phyloP scores from a whole-genome alignment of 352 stramenopile genomes.

The Globisporangium uncinulatum region DNA sequence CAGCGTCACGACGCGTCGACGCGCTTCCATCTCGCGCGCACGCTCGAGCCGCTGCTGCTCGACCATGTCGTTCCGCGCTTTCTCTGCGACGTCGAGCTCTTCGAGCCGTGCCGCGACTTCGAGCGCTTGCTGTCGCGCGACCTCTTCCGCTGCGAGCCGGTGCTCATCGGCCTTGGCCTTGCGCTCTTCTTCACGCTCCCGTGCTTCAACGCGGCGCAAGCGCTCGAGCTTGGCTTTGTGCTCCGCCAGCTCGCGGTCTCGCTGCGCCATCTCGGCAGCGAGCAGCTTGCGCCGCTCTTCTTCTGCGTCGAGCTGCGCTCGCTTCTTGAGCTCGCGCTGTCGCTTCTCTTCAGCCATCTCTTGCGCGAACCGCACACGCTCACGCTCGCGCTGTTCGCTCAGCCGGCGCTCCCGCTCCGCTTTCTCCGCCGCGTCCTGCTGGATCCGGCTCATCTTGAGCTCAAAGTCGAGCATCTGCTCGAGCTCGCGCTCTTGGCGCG shows the following conservation, averaged over 20 bases:
- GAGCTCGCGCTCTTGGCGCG: constrained; percentile 72
- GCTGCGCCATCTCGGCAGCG: constrained; percentile 58
- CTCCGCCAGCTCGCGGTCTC: constrained; percentile 67
- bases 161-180: constrained; percentile 75
- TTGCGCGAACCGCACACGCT: constrained; percentile 51
- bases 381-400: constrained; percentile 63
- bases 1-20: constrained; percentile 44
- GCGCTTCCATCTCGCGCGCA: constrained; percentile 58
- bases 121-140: constrained; percentile 54
- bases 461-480: constrained; percentile 92
- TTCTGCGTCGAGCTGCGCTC: constrained; percentile 75
- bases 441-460: constrained; percentile 85
- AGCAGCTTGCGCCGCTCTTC: constrained; percentile 68
- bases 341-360: constrained; percentile 73
- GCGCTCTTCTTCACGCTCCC: constrained; percentile 64
- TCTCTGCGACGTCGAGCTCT: constrained; percentile 62
- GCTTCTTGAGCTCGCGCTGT: constrained; percentile 77
- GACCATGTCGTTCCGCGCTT: constrained; percentile 61
- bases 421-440: constrained; percentile 68
- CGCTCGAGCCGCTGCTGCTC: constrained; percentile 65
- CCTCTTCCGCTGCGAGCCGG: constrained; percentile 41
- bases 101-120: constrained; percentile 56
- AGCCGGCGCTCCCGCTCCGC: constrained; percentile 59
- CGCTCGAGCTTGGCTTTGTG: constrained; percentile 75
- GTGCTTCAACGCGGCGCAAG: constrained; percentile 54